Evolutionary conservation across 768 basidiomycete genomes (phyloP), one percentile per base, ranked within the genome.

Genomic region (Suillus fuscotomentosus): DNA sequence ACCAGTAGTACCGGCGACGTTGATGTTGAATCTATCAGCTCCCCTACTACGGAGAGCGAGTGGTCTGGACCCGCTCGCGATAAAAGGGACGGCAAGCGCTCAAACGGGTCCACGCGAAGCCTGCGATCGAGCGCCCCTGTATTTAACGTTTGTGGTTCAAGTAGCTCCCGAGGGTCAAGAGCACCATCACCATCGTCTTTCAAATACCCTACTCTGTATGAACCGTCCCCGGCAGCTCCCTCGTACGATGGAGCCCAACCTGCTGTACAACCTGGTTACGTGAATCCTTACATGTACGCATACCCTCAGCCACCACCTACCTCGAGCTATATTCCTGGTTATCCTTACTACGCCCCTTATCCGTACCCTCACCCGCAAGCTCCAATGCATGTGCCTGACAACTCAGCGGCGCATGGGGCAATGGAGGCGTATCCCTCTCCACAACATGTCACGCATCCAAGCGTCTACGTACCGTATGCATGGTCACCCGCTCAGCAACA

Each of bases 1-100:
- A 79, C 82, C 36, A 89, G 88, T 69, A 88, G 86, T 66, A 74
- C 80, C 53, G 87, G 84, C 53, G 90, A 91, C 70, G 75, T 83
- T 10, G 90, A 92, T 63, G 39, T 31, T 10, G 91, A 92, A 65
- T 81, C 85, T 17, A 82, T 80, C 31, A 88, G 88, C 70, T 90
- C 88, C 8, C 89, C 88, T 41, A 83, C 89, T 7, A 91, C 90
- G 20, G 91, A 94, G 76, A 91, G 90, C 74, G 91, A 93, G 75
- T 91, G 89, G 85, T 91, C 91, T 10, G 85, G 80, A 3, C 82
- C 85, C 6, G 79, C 79, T 60, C 81, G 85, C 48, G 88, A 90
- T 67, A 86, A 82, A 72, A 85, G 81, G 70, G 85, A 86, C 62
- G 74, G 76, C 50, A 80, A 81, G 59, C 82, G 82, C 63, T 85